Percentiles rank a stretch among this genome's conserved stretches.
Evolutionary conservation across 2,329 filamentous ascomycete genomes (phyloP).

Genomic region (Cyanodermella asteris): DNA sequence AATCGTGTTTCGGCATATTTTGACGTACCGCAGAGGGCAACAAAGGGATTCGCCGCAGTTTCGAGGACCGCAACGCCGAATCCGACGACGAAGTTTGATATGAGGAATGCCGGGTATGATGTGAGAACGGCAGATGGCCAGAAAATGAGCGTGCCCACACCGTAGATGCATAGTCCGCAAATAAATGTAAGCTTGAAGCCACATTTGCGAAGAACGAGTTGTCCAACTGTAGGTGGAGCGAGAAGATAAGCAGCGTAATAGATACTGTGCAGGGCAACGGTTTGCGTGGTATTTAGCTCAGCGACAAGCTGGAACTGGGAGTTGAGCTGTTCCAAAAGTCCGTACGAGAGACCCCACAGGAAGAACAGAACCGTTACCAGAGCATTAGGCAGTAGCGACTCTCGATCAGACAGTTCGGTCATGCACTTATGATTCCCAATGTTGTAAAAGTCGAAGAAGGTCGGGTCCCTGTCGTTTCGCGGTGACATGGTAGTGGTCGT

Average conservation of each 20-base stretch:
- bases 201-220: slow-evolving; percentile 32
- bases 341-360: slow-evolving; percentile 80
- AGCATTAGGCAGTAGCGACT: slow-evolving; percentile 34
- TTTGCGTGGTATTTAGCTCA: slow-evolving; percentile 22
- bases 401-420: slow-evolving; percentile 32
- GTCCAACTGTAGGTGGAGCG: slow-evolving; percentile 32
- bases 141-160: slow-evolving; percentile 38
- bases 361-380: slow-evolving; percentile 66
- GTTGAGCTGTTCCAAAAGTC: slow-evolving; percentile 65
- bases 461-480: slow-evolving; percentile 16
- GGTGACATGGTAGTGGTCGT: slow-evolving; percentile 17
- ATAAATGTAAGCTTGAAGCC: slow-evolving; percentile 42
- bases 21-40: slow-evolving; percentile 36
- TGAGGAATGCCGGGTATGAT: slow-evolving; percentile 35
- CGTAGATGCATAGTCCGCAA: slow-evolving; percentile 37
- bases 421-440: slow-evolving; percentile 34
- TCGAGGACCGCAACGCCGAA: slow-evolving; percentile 38
- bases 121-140: slow-evolving; percentile 43
- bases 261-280: slow-evolving; percentile 32
- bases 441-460: slow-evolving; percentile 42
- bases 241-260: slow-evolving; percentile 38
- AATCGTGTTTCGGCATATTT: slow-evolving; percentile 38
- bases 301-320: slow-evolving; percentile 33
- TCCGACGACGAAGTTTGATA: slow-evolving; percentile 42
- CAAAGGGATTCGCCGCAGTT: slow-evolving; percentile 39